A percentile compares a stretch with the other conserved stretches of the same genome.
These are phyloP conservation scores for Luvunga scandens DNA, from an alignment of 345 rosid species.

Conservation along the genomic window DNA sequence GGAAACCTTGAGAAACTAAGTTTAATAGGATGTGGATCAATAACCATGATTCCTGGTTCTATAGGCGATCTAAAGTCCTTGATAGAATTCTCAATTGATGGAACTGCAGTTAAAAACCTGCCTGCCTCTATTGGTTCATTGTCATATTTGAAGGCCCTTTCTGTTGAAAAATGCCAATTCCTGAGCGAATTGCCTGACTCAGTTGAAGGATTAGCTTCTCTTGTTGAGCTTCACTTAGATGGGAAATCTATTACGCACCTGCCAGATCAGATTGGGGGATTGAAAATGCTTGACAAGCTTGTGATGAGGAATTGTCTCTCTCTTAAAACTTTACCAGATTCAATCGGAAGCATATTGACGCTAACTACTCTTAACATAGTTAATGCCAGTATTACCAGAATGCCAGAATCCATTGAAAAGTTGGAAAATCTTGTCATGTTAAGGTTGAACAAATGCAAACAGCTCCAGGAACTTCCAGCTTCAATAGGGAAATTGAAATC, in stretches of 20 bases:
- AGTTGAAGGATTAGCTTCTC: slow-evolving; percentile 33
- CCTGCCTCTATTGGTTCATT: slow-evolving; percentile 46
- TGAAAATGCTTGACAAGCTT: slow-evolving; percentile 43
- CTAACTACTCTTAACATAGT: slow-evolving; percentile 30
- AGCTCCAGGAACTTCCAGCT: slow-evolving; percentile 42
- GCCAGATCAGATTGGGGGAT: slow-evolving; percentile 37
- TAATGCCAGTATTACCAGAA: slow-evolving; percentile 25
- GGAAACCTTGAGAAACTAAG: slow-evolving; percentile 37
- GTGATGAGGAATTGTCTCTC: slow-evolving; percentile 19
- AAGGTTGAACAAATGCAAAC: slow-evolving; percentile 29
- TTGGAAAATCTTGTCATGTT: slow-evolving; percentile 40
- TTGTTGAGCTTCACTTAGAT: slow-evolving; percentile 22
- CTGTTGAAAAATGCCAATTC: slow-evolving; percentile 20
- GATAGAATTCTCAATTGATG: slow-evolving; percentile 15
- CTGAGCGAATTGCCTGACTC: slow-evolving; percentile 46
- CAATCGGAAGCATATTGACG: slow-evolving; percentile 35
- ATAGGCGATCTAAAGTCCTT: slow-evolving; percentile 36
- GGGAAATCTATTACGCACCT: slow-evolving; percentile 28
- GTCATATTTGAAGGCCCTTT: slow-evolving; percentile 29
- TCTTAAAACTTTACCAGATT: slow-evolving; percentile 35
- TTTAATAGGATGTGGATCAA: slow-evolving; percentile 28
- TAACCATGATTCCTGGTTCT: slow-evolving; percentile 35
- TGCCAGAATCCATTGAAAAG: slow-evolving; percentile 51
- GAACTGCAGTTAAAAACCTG: slow-evolving; percentile 29
- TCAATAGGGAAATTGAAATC: slow-evolving; percentile 41